phyloP scores from a whole-genome alignment of 768 basidiomycete genomes.

The Trametes gibbosa region DNA sequence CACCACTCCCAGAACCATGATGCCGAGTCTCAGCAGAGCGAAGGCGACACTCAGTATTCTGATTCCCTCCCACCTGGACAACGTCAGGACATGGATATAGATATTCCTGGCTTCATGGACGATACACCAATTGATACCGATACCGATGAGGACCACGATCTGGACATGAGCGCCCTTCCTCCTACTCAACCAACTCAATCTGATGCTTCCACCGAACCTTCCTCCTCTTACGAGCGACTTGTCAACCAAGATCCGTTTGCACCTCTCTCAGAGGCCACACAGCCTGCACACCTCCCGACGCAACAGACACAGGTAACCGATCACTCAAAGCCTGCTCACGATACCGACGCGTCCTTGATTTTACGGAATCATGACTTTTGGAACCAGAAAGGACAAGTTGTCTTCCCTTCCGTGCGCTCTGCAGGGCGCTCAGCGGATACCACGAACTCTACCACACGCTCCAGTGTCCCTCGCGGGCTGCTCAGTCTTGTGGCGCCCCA shows the following conservation, averaged over 20 bases:
- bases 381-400: constrained; percentile 9
- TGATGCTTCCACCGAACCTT: constrained; percentile 14
- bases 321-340: constrained; percentile 1
- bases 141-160: not conserved
- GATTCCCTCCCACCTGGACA: constrained; percentile 15
- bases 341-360: not conserved
- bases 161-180: not conserved
- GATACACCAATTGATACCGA: not conserved
- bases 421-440: not conserved
- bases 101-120: not conserved
- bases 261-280: constrained; percentile 10
- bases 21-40: not conserved
- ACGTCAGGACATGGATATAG: not conserved
- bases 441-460: not conserved
- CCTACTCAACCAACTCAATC: not conserved
- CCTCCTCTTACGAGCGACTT: constrained; percentile 18
- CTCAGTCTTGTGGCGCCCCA: constrained; percentile 10
- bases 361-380: not conserved
- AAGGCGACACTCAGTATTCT: constrained; percentile 5
- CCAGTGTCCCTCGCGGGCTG: not conserved
- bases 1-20: not conserved
- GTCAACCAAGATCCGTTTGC: constrained; percentile 11
- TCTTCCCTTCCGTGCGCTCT: constrained; percentile 1
- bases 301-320: not conserved
- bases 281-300: constrained; percentile 6